Evolutionary conservation across 2,329 filamentous ascomycete genomes (phyloP).

Genomic region (Chrysosporium keratinophilum): DNA sequence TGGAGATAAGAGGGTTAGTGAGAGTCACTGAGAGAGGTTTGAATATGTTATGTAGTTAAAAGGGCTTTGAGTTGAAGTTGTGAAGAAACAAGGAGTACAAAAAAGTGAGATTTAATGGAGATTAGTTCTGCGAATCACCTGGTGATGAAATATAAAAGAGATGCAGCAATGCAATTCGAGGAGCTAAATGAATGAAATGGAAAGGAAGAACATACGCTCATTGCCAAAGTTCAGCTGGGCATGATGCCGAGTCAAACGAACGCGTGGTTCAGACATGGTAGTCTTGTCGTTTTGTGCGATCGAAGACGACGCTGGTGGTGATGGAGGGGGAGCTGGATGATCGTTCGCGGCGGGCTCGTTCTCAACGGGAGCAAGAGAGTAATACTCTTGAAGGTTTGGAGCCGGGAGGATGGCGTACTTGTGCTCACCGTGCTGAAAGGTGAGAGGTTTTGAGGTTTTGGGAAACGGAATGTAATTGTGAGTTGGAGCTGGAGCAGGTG

Average conservation of each 20-base stretch:
- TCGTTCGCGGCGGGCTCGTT: not conserved
- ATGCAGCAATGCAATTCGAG: no score
- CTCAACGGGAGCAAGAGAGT: not conserved
- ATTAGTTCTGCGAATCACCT: no score
- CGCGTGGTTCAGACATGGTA: conserved; percentile 60
- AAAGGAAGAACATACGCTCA: conserved; percentile 48
- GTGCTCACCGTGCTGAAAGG: not conserved
- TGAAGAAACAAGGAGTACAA: not conserved
- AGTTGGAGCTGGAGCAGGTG: not conserved
- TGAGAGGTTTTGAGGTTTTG: not conserved
- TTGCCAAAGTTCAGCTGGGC: conserved; percentile 69
- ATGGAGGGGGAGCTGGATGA: not conserved
- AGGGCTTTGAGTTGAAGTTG: not conserved
- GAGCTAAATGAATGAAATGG: not conserved
- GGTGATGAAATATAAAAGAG: no score
- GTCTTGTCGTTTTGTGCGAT: not conserved
- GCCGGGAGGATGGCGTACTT: not conserved
- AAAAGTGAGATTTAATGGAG: not conserved
- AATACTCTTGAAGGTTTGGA: not conserved
- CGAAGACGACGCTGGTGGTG: not conserved
- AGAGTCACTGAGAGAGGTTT: not conserved
- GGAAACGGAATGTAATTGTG: not conserved
- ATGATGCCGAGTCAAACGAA: conserved; percentile 67
- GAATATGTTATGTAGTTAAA: not conserved
- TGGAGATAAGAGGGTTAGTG: conserved; percentile 14